Evolutionary conservation across 2,329 filamentous ascomycete species (phyloP), one percentile per base, ranked within the genome.

Genomic region (Dactylellina haptotyla): DNA sequence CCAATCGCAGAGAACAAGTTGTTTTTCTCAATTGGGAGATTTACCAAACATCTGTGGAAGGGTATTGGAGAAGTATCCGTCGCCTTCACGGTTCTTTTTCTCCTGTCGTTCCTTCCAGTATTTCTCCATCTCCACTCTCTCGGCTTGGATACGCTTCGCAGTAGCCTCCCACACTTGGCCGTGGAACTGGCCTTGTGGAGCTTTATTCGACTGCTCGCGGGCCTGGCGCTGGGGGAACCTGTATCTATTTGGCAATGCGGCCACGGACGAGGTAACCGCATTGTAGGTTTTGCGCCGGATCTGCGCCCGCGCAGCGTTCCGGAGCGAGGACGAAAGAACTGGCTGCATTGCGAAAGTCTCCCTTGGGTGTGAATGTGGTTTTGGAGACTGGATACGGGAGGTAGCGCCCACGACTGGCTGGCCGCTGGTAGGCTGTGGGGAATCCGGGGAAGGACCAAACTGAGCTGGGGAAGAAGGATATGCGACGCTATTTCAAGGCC

Each of bases 91-190:
- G 50, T 30, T 66, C 58, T 51, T 53, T 37, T 45, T 73, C 64
- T 48, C 53, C 34, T 64, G 62, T 81, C 79, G 74, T 82, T 80
- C 76, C 82, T 77, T 50, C 77, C 77, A 4, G 82, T 82, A 76
- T 85, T 86, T 75, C 84, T 83, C 84, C 23, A 84, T 82, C 79
- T 87, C 85, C 69, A 83, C 82, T 54, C 82, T 82, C 79, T 88
- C 86, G n/a, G 84, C 81, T 75, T 83, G 82, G 75, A 88, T 81
- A 70, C 87, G 84, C 62, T 84, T 82, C 56, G 83, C 83, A 54
- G 87, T 86, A 75, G 85, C 87, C 76, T 86, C 84, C 77, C 87
- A 85, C 77, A 88, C 83, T 80, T 88, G 87, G 18, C 86, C 86
- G 77, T 85, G 84, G 78, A 88, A 88, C 20, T 65, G 30, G 28